phyloP scores from a whole-genome alignment of 208 protist genomes.

The Leptomonas seymouri region DNA sequence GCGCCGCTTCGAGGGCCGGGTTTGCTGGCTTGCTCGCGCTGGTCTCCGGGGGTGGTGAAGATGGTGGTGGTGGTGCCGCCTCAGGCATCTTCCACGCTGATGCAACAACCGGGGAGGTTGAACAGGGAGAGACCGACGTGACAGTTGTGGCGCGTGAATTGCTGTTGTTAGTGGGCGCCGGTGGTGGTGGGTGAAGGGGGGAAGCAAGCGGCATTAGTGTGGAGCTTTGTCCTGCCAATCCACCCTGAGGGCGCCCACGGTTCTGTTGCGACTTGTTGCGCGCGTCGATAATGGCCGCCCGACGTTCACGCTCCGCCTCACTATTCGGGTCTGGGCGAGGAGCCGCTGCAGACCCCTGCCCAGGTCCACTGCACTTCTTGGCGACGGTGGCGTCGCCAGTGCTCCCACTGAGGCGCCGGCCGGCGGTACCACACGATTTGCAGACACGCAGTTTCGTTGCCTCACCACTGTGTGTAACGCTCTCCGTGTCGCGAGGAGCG shows the following conservation, averaged over 20 bases:
- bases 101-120: not conserved
- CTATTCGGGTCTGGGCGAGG: constrained; percentile 34
- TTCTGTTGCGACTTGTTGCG: constrained; percentile 40
- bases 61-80: not conserved
- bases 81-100: not conserved
- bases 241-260: constrained; percentile 21
- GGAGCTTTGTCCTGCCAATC: not conserved
- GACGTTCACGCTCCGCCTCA: constrained; percentile 42
- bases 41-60: constrained; percentile 1
- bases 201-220: not conserved
- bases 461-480: constrained; percentile 10
- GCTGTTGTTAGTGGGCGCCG: not conserved
- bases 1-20: constrained; percentile 74
- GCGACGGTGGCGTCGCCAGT: not conserved
- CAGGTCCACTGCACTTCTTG: too few species aligned
- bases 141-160: not conserved
- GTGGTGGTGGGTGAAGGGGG: not conserved
- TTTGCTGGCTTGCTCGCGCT: constrained; percentile 24
- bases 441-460: constrained; percentile 30
- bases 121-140: not conserved
- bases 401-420: constrained; percentile 20
- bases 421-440: constrained; percentile 11
- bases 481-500: constrained; percentile 32
- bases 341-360: not conserved
- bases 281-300: constrained; percentile 43